These are phyloP conservation scores for Phyllosticta paracitricarpa DNA, from an alignment of 2,329 filamentous ascomycete species.

Conservation along the genomic window DNA sequence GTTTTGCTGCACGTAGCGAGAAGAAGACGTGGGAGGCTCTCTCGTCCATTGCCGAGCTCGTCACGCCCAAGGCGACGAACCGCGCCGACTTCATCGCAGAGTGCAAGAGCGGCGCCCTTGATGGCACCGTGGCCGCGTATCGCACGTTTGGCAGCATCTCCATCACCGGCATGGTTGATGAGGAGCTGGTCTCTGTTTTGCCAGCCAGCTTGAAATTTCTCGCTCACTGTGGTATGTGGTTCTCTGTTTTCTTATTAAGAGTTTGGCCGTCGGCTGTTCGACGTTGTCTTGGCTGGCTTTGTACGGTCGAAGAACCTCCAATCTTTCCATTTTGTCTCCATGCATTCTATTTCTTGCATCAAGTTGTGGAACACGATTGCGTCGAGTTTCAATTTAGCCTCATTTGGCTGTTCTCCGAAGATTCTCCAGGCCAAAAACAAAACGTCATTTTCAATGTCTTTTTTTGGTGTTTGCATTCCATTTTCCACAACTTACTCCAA, in stretches of 20 bases:
- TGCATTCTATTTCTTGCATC: not conserved
- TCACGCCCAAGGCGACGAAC: constrained; percentile 51
- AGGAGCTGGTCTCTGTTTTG: constrained; percentile 51
- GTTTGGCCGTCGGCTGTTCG: not conserved
- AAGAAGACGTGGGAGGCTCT: constrained; percentile 55
- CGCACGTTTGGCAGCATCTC: constrained; percentile 57
- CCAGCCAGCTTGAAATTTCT: constrained; percentile 31
- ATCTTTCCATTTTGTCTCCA: not conserved
- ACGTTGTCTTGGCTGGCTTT: not conserved
- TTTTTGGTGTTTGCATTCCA: not conserved
- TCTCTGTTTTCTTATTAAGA: not conserved
- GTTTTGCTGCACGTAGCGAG: constrained; percentile 44
- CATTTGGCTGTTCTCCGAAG: not conserved
- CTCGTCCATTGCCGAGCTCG: constrained; percentile 51
- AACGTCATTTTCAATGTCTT: not conserved
- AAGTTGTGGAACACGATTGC: not conserved
- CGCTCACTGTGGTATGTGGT: constrained; percentile 35
- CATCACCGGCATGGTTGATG: constrained; percentile 61
- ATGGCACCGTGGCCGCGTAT: constrained; percentile 56
- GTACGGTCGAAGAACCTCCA: not conserved
- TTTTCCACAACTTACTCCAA: not conserved
- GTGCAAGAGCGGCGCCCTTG: constrained; percentile 53
- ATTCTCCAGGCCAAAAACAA: not conserved
- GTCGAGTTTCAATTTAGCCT: not conserved
- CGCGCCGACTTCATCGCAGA: constrained; percentile 61